Evolutionary conservation across 768 basidiomycete species (phyloP), one percentile per base, ranked within the genome.

Genomic region (Mycena rosella): DNA sequence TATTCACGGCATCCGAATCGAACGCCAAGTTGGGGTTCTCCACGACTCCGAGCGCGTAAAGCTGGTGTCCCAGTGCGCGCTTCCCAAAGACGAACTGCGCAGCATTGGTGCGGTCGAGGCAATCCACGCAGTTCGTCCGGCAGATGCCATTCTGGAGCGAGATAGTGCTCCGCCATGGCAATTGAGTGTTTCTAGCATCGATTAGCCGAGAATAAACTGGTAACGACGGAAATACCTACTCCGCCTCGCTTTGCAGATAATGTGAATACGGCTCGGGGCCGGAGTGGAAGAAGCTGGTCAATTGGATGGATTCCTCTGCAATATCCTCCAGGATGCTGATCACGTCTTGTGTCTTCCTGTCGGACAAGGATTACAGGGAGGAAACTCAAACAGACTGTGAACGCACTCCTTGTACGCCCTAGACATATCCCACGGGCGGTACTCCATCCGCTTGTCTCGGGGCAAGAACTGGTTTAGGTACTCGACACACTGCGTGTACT

Each of bases 51-150:
- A 99, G 88, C 0, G 96, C 96, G 76, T 97, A 95, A 10, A 99
- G 84, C 76, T 99, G 98, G 78, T 98, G 96, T 0, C 96, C 96
- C 20, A 99, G 82, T 0, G 94, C 98, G 24, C 94, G 90, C 78
- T 98, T 97, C 2, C 96, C 98, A 66, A 98, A 96, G 1, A 97
- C 95, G 75, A 98, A 98, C 74, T 98, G 96, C 0, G 95, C 96
- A 4, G 96, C 95, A 73, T 99, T 99, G 5, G 97, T 99, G 14
- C 97, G 89, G 78, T 98, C 96, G 17, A 99, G 82, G 74, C 97
- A 99, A 74, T 99, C 97, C 0, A 99, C 96, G 74, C 98, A 99
- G 74, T 99, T 99, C 0, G 91, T 96, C 18, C 98, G 87, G 65
- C 94, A 94, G 29, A 99, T 88, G 1, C 98, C 98, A 51, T 92